phyloP scores from a whole-genome alignment of 2,329 filamentous ascomycete genomes.

The Elsinoe batatas region DNA sequence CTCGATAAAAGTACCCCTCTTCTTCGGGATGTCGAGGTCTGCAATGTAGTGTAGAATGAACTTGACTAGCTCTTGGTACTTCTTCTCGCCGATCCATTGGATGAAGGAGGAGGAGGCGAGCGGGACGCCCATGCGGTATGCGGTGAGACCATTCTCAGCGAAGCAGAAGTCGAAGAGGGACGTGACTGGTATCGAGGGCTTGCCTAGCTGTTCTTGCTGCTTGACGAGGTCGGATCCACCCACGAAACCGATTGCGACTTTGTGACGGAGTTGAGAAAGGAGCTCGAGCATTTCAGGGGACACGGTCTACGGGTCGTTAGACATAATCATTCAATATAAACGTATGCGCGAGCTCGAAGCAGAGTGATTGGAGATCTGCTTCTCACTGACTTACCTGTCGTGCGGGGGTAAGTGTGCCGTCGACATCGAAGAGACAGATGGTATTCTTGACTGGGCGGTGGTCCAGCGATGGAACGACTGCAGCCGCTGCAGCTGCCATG shows the following conservation, averaged over 20 bases:
- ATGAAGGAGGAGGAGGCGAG: conserved; percentile 82
- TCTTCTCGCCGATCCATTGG: conserved; percentile 75
- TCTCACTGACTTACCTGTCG: conserved; percentile 50
- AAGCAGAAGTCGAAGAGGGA: conserved; percentile 96
- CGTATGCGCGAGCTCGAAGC: no score
- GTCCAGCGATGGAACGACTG: conserved; percentile 61
- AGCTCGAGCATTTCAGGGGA: conserved; percentile 74
- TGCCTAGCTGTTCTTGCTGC: conserved; percentile 91
- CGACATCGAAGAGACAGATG: conserved; percentile 92
- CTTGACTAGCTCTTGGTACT: conserved; percentile 68
- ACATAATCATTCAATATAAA: no score
- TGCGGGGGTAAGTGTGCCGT: conserved; percentile 79
- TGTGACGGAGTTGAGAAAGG: conserved; percentile 70
- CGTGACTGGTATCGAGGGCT: conserved; percentile 57
- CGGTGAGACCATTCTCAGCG: conserved; percentile 89
- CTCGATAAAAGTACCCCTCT: conserved; percentile 77
- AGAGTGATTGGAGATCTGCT: no score
- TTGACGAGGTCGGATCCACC: conserved; percentile 87
- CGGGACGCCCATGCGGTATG: conserved; percentile 69
- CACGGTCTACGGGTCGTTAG: conserved; percentile 44
- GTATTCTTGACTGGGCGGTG: conserved; percentile 86
- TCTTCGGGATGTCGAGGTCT: conserved; percentile 73
- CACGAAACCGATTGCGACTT: conserved; percentile 83
- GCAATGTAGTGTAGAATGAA: conserved; percentile 76
- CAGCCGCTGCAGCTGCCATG: conserved; percentile 32